These are phyloP conservation scores for Ramularia endophylla DNA, from an alignment of 2,329 filamentous ascomycete genomes.

Conservation along the genomic window DNA sequence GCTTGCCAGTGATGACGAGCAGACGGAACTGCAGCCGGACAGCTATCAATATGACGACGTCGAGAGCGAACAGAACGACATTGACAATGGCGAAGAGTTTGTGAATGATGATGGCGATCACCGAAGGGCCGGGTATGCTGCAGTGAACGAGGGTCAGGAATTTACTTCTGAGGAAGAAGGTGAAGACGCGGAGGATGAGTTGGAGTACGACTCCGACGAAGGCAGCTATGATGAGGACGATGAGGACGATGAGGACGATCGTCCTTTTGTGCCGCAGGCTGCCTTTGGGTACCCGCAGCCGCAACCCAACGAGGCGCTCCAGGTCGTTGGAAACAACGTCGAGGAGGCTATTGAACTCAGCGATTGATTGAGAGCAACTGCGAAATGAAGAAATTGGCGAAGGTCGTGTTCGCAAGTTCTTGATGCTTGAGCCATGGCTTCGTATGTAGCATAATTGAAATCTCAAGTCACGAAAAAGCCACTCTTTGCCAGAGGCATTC, in stretches of 20 bases:
- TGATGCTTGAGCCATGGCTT: too few species aligned
- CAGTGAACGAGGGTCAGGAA: background rate
- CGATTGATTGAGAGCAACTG: conserved; percentile 14
- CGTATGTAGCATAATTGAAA: too few species aligned
- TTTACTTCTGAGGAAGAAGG: conserved; percentile 11
- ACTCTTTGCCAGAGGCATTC: too few species aligned
- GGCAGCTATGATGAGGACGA: conserved; percentile 9
- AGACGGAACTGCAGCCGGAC: background rate
- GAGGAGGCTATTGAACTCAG: conserved; percentile 26
- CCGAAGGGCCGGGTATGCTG: background rate
- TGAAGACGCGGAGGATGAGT: conserved; percentile 9
- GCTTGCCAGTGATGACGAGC: background rate
- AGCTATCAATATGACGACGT: conserved; percentile 12
- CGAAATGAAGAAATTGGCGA: too few species aligned
- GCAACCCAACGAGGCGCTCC: conserved; percentile 15
- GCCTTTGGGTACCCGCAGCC: background rate
- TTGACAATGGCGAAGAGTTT: conserved; percentile 10
- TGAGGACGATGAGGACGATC: conserved; percentile 3
- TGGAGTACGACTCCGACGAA: conserved; percentile 5
- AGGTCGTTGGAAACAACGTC: conserved; percentile 12
- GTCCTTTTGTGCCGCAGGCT: background rate
- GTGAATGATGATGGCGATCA: background rate
- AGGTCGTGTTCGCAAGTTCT: too few species aligned
- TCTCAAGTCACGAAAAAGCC: too few species aligned
- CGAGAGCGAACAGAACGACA: conserved; percentile 10